phyloP scores from a whole-genome alignment of 352 stramenopile species.

The Pythium oligandrum region DNA sequence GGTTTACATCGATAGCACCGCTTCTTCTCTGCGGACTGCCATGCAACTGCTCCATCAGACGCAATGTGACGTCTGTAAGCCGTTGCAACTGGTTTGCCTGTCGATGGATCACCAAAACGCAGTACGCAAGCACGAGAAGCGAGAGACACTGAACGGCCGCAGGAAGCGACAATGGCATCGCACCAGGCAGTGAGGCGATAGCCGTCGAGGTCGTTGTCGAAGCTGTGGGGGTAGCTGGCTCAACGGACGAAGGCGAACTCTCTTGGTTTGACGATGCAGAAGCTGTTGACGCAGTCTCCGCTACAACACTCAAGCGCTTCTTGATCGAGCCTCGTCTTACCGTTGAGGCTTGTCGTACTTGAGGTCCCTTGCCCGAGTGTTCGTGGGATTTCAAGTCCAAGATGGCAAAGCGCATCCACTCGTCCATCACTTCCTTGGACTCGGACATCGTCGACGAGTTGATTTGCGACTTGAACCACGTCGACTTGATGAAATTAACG shows the following conservation, averaged over 20 bases:
- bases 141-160: slow-evolving; percentile 8
- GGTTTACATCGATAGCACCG: too few relatives aligned
- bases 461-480: slow-evolving; percentile 84
- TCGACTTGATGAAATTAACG: slow-evolving; percentile 77
- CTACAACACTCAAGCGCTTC: background rate
- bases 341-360: slow-evolving; percentile 1
- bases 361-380: background rate
- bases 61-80: slow-evolving; percentile 8
- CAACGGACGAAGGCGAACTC: background rate
- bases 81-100: slow-evolving; percentile 9
- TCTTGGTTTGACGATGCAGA: background rate
- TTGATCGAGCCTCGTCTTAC: background rate
- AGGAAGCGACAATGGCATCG: background rate
- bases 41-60: background rate
- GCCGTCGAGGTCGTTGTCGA: slow-evolving; percentile 1
- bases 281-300: background rate
- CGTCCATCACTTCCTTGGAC: slow-evolving; percentile 60
- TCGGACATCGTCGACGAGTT: slow-evolving; percentile 71
- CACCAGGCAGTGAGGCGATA: background rate
- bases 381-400: slow-evolving; percentile 25
- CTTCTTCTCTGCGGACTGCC: too few relatives aligned
- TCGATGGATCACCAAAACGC: slow-evolving; percentile 12
- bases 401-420: slow-evolving; percentile 50
- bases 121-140: slow-evolving; percentile 15
- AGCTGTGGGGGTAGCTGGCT: background rate